Evolutionary conservation across 305 asterid genomes (phyloP).

Genomic region (Fraxinus sp.): DNA sequence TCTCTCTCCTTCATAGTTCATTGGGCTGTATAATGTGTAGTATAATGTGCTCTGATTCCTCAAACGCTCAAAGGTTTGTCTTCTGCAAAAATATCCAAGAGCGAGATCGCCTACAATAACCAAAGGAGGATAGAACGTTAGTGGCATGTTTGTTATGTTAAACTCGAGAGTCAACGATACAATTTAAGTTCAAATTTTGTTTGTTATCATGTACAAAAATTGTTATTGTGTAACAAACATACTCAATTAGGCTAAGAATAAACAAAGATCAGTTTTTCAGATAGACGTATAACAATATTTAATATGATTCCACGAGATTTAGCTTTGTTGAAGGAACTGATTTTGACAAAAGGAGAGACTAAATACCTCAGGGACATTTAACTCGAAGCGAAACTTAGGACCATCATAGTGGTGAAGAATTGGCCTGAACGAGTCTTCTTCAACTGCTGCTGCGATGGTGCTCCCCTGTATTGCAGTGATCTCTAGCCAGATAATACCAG

Average conservation of each 20-base stretch:
- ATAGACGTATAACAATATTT: background rate
- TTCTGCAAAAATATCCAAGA: conserved; percentile 76
- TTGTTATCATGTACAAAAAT: background rate
- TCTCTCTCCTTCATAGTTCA: background rate
- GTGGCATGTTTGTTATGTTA: background rate
- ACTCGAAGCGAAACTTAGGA: conserved; percentile 98
- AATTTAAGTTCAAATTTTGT: background rate
- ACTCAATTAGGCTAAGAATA: background rate
- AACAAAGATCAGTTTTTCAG: background rate
- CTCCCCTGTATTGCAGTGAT: background rate
- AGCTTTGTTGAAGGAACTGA: background rate
- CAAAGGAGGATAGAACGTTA: background rate
- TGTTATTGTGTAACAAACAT: background rate
- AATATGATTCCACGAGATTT: background rate
- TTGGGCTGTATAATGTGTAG: background rate
- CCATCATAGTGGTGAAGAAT: conserved; percentile 96
- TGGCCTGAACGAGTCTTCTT: conserved; percentile 98
- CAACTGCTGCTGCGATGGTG: conserved; percentile 5
- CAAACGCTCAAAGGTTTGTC: conserved; percentile 27
- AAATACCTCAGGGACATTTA: conserved; percentile 85
- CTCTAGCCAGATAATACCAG: conserved; percentile 1
- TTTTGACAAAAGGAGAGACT: background rate
- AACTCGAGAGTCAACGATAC: background rate
- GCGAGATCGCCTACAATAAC: conserved; percentile 68
- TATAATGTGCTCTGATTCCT: background rate